A percentile compares a stretch with the other conserved stretches of the same genome.
Evolutionary conservation across 2,329 filamentous ascomycete species (phyloP).

Genomic region (Fusarium transvaalense): DNA sequence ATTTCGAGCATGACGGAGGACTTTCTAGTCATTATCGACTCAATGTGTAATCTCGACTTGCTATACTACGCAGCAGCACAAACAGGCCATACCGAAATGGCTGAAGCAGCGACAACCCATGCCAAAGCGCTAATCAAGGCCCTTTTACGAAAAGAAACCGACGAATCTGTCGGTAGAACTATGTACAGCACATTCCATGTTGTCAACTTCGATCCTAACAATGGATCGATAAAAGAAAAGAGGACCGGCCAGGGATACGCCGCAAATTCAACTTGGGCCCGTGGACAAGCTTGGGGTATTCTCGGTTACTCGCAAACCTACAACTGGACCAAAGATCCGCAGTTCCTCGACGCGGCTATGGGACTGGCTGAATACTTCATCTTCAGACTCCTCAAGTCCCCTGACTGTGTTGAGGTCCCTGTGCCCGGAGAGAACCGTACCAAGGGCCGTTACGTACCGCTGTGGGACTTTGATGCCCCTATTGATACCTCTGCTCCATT

Average conservation of each 20-base stretch:
- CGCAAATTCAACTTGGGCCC: slow-evolving; percentile 62
- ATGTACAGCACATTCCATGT: slow-evolving; percentile 61
- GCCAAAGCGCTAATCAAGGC: slow-evolving; percentile 57
- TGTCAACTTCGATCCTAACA: slow-evolving; percentile 61
- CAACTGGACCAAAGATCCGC: slow-evolving; percentile 59
- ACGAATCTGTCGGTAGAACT: slow-evolving; percentile 10
- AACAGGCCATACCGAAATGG: slow-evolving; percentile 45
- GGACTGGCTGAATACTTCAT: slow-evolving; percentile 65
- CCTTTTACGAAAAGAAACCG: slow-evolving; percentile 55
- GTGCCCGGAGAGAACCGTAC: slow-evolving; percentile 5
- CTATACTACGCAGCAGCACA: slow-evolving; percentile 54
- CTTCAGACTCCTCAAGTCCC: slow-evolving; percentile 53
- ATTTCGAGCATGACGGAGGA: slow-evolving; percentile 51
- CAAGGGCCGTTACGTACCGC: slow-evolving; percentile 48
- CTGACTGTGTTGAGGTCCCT: slow-evolving; percentile 47
- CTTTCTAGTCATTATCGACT: slow-evolving; percentile 60
- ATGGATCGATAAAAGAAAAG: slow-evolving; percentile 58
- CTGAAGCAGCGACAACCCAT: slow-evolving; percentile 53
- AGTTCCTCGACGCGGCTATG: slow-evolving; percentile 60
- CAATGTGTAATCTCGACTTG: slow-evolving; percentile 57
- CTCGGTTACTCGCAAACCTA: slow-evolving; percentile 64
- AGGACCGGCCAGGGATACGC: slow-evolving; percentile 63
- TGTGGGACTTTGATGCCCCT: slow-evolving; percentile 64
- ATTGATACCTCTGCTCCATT: slow-evolving; percentile 49
- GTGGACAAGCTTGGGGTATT: slow-evolving; percentile 66